Evolutionary conservation across 192 early-diverging fungal genomes (phyloP).

Genomic region (Endogone sp.): DNA sequence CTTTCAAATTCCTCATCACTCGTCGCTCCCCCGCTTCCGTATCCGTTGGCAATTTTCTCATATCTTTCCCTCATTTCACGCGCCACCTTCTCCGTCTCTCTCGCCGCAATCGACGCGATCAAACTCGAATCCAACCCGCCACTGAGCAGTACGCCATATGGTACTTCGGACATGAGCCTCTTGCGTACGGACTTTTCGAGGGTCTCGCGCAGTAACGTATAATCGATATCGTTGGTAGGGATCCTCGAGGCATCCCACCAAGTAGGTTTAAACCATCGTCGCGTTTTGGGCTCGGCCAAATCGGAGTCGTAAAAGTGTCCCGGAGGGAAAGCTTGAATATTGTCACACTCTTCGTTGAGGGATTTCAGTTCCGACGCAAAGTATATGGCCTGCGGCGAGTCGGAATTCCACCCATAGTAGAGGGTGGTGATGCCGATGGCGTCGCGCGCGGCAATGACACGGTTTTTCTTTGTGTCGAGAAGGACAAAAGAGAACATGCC

Average conservation of each 20-base stretch:
- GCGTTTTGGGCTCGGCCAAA: conserved; percentile 59
- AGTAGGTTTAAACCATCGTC: conserved; percentile 84
- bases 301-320: conserved; percentile 88
- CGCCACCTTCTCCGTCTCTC: conserved; percentile 73
- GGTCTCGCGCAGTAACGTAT: conserved; percentile 70
- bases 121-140: conserved; percentile 95
- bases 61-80: conserved; percentile 11
- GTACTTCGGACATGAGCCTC: conserved; percentile 97
- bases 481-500: conserved; percentile 98
- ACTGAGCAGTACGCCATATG: conserved; percentile 92
- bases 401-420: conserved; percentile 86
- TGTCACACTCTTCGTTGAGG: conserved; percentile 95
- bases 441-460: conserved; percentile 91
- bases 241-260: conserved; percentile 77
- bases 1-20: too few species aligned
- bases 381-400: conserved; percentile 83
- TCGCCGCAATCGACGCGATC: conserved; percentile 91
- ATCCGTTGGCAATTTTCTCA: conserved; percentile 3
- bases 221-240: conserved; percentile 54
- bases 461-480: conserved; percentile 76
- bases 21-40: conserved; percentile 41
- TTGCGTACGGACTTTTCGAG: conserved; percentile 90
- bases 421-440: conserved; percentile 98
- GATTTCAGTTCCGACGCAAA: conserved; percentile 95
- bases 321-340: conserved; percentile 96